Evolutionary conservation across 73 alveolate genomes (phyloP), one percentile per base, ranked within the genome.

Genomic region (Paramecium bursaria): DNA sequence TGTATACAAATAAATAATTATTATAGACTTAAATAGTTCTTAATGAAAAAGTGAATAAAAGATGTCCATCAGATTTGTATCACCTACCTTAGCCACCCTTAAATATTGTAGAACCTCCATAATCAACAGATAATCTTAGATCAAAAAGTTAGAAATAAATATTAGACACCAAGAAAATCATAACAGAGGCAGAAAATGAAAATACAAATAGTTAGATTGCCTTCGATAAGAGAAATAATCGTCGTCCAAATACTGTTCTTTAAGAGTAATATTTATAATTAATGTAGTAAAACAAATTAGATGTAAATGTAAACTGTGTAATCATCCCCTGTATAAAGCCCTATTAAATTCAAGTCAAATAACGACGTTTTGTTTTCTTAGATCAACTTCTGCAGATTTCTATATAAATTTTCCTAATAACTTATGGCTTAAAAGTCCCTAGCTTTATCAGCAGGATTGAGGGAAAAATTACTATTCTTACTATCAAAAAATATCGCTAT

Each of bases 351-450:
- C 14, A 79, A 73, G 19, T 27, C 54, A 54, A 79, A 79, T 23
- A 73, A 79, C 30, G 57, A 79, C 17, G 54, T 79, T 79, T 30
- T 79, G 30, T 73, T 79, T 52, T 57, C 89, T 10, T 27, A 79
- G 46, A 79, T 79, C 35, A 79, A 79, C 48, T 79, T 49, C 27
- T 79, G 89, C 26, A 61, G 89, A 11, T 79, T 79, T 35, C 57
- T 79, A 21, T 79, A 79, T 54, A 79, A 73, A 54, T 55, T 79
- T 15, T 54, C 89, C 7, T 53, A 79, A 55, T 48, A 79, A 54
- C 25, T 33, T 22, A 42, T 79, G 77, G 46, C 60, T 53, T 29
- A 51, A 79, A 42, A 57, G 74, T 17, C 33, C 31, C 39, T 61
- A 10, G 33, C 22, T 54, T 53, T 35, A 49, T 39, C 74, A 0